These are phyloP conservation scores for Thielaviopsis musarum DNA, from an alignment of 2,329 filamentous ascomycete genomes.

Conservation along the genomic window DNA sequence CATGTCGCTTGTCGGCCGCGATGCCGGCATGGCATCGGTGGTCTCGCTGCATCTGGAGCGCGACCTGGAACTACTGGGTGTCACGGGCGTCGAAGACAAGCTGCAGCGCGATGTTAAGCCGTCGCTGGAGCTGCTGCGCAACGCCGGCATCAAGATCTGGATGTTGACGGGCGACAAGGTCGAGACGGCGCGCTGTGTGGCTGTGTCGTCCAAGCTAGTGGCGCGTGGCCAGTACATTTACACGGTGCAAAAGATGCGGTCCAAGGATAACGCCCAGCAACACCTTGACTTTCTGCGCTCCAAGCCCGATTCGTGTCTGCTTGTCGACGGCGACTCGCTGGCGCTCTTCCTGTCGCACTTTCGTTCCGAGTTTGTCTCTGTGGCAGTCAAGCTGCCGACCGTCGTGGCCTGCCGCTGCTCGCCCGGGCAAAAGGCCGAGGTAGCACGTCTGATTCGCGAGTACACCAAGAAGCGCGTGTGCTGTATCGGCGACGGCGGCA, in stretches of 20 bases:
- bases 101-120: constrained; percentile 91
- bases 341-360: constrained; percentile 70
- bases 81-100: constrained; percentile 95
- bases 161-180: constrained; percentile 99
- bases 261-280: constrained; percentile 72
- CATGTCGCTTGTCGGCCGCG: constrained; percentile 61
- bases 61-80: constrained; percentile 83
- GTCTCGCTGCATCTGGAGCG: constrained; percentile 69
- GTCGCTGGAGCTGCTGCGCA: constrained; percentile 82
- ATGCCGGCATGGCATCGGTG: constrained; percentile 64
- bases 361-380: constrained; percentile 67
- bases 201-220: constrained; percentile 86
- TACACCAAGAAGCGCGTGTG: constrained; percentile 91
- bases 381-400: constrained; percentile 73
- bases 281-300: constrained; percentile 75
- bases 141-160: constrained; percentile 98
- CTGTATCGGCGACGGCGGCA: constrained; percentile 95
- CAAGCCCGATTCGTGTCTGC: constrained; percentile 71
- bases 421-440: constrained; percentile 89
- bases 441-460: constrained; percentile 76
- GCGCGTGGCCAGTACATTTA: constrained; percentile 90
- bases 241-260: constrained; percentile 71
- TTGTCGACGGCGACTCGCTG: constrained; percentile 89
- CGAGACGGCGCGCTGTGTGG: constrained; percentile 90
- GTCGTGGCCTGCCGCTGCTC: constrained; percentile 95